These are phyloP conservation scores for Mycena vitilis DNA, from an alignment of 768 basidiomycete genomes.

Conservation along the genomic window DNA sequence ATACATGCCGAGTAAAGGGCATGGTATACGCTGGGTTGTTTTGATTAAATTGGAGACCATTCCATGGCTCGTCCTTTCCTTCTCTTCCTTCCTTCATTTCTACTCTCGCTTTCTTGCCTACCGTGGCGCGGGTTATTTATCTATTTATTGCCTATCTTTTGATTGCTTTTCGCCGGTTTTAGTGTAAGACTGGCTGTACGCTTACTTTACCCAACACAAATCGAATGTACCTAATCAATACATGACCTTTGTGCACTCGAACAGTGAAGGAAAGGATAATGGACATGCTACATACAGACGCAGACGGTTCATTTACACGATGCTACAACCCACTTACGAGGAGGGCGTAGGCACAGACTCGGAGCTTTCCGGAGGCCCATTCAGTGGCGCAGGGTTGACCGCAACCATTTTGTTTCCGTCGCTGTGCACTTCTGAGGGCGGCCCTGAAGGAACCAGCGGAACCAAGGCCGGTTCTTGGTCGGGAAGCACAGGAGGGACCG, in stretches of 20 bases:
- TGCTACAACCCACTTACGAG: constrained; percentile 30
- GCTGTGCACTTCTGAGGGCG: constrained; percentile 21
- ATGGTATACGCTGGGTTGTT: constrained; percentile 3
- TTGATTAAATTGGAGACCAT: constrained; percentile 26
- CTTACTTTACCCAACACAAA: constrained; percentile 33
- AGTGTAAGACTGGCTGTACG: constrained; percentile 37
- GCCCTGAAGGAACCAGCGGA: constrained; percentile 26
- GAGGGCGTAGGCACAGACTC: constrained; percentile 6
- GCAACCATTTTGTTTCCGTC: constrained; percentile 21
- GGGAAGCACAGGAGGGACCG: constrained; percentile 15
- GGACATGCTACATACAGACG: background rate
- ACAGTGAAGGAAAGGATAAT: background rate
- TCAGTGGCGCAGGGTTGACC: constrained; percentile 25
- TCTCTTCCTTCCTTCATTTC: constrained; percentile 25
- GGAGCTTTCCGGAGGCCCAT: constrained; percentile 12
- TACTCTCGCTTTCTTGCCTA: constrained; percentile 30
- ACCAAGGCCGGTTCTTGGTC: constrained; percentile 19
- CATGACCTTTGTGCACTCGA: background rate
- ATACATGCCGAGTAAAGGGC: constrained; percentile 59
- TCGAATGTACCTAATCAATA: constrained; percentile 31
- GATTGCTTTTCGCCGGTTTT: constrained; percentile 27
- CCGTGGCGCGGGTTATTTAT: constrained; percentile 35
- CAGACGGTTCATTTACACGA: background rate
- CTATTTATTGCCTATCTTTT: constrained; percentile 53
- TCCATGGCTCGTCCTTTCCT: constrained; percentile 21